Evolutionary conservation across 2,329 filamentous ascomycete genomes (phyloP).

Genomic region (Chrysoporthe deuterocubensis): DNA sequence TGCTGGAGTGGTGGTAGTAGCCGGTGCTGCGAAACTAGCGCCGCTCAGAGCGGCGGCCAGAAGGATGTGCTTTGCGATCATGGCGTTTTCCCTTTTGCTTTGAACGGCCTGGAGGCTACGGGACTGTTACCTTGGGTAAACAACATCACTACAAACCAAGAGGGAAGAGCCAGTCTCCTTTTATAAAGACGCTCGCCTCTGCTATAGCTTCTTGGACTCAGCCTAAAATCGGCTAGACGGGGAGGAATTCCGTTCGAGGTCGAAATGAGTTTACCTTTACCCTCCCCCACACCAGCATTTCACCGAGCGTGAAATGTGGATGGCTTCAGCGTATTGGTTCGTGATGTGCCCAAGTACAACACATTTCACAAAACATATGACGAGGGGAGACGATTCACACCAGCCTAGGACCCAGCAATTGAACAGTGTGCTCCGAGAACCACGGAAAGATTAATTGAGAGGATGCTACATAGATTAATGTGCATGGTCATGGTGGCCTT

Average conservation of each 20-base stretch:
- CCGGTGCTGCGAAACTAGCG: conserved; percentile 45
- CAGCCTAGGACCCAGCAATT: conserved; percentile 9
- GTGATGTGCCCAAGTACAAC: not conserved
- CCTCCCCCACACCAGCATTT: not conserved
- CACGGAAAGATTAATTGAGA: conserved; percentile 3
- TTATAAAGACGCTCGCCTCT: not conserved
- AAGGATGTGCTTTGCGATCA: conserved; percentile 35
- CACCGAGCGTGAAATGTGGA: not conserved
- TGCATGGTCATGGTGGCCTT: conserved; percentile 6
- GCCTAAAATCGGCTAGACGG: conserved; percentile 15
- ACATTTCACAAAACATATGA: not conserved
- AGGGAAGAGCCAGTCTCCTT: not conserved
- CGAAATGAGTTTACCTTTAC: conserved; percentile 3
- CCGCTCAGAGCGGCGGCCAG: conserved; percentile 43
- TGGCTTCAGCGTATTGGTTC: conserved; percentile 2
- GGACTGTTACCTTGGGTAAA: not conserved
- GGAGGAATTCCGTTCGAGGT: conserved; percentile 12
- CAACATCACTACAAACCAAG: not conserved
- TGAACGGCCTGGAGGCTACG: not conserved
- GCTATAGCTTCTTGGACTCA: not conserved
- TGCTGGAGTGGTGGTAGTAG: conserved; percentile 29
- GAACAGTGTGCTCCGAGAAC: conserved; percentile 16
- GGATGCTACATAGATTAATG: conserved; percentile 12
- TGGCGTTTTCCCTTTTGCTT: conserved; percentile 25
- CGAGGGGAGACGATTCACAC: not conserved